Evolutionary conservation across 306 rosid genomes (phyloP).

Genomic region (Dalbergia cochinchinensis): DNA sequence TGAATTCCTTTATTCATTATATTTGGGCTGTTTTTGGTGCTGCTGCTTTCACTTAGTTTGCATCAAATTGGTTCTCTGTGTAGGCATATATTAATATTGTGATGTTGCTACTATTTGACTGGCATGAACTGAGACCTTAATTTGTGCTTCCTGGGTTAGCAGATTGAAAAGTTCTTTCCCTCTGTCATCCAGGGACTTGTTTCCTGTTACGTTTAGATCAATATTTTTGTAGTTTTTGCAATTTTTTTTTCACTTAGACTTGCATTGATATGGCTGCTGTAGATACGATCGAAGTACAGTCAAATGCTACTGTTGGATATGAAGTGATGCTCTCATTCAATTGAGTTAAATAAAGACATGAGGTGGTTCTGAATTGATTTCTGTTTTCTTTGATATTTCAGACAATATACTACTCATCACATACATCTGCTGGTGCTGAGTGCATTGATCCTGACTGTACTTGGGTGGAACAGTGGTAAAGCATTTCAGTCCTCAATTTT

Average conservation of each 20-base stretch:
- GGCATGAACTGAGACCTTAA: neutral
- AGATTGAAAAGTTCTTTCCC: neutral
- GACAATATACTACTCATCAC: constrained; percentile 90
- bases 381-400: constrained; percentile 56
- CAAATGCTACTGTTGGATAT: constrained; percentile 26
- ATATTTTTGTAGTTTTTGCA: neutral
- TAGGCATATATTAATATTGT: neutral
- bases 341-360: neutral
- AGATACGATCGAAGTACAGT: constrained; percentile 18
- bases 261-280: neutral
- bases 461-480: constrained; percentile 99
- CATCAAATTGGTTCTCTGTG: neutral
- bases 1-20: constrained; percentile 8
- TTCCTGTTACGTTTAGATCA: neutral
- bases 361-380: constrained; percentile 18
- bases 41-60: constrained; percentile 13
- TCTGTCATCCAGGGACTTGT: neutral
- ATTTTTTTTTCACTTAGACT: constrained; percentile 6
- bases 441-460: constrained; percentile 93
- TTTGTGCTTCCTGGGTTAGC: constrained; percentile 17
- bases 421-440: constrained; percentile 94
- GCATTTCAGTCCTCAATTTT: constrained; percentile 25
- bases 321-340: constrained; percentile 3
- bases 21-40: neutral
- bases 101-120: constrained; percentile 4